phyloP scores from a whole-genome alignment of 352 stramenopile genomes.

The Globisporangium takayamanum region DNA sequence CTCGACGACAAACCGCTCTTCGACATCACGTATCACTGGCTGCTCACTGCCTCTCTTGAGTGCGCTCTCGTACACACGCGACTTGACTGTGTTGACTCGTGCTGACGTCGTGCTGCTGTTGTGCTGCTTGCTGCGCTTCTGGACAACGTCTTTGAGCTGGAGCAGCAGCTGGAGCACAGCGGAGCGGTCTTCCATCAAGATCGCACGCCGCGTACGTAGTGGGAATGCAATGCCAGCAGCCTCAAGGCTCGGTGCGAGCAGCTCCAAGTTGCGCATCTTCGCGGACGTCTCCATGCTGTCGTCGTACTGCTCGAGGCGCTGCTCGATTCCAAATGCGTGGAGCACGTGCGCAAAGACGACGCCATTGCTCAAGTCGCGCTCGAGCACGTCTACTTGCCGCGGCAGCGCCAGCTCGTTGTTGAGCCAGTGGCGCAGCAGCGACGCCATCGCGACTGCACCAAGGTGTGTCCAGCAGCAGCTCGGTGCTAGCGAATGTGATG shows the following conservation, averaged over 20 bases:
- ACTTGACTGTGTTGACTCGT: neutral
- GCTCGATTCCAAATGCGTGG: constrained; percentile 38
- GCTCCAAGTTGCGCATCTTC: constrained; percentile 62
- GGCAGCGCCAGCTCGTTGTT: constrained; percentile 54
- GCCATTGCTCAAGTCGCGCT: constrained; percentile 62
- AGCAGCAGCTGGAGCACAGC: constrained; percentile 51
- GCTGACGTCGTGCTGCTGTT: neutral
- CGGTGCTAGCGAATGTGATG: too few species aligned
- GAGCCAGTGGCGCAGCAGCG: constrained; percentile 56
- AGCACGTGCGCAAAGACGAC: constrained; percentile 62
- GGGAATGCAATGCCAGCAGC: constrained; percentile 33
- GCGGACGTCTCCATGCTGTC: constrained; percentile 24
- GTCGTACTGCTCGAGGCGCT: constrained; percentile 38
- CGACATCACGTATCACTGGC: constrained; percentile 28
- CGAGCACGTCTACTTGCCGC: constrained; percentile 38
- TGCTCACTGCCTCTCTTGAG: neutral
- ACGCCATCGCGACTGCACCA: constrained; percentile 28
- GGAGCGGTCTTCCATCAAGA: constrained; percentile 64
- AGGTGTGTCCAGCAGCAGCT: neutral
- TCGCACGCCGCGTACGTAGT: constrained; percentile 31
- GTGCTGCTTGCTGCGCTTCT: constrained; percentile 18
- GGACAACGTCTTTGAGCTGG: constrained; percentile 49
- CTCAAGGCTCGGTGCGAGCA: constrained; percentile 33
- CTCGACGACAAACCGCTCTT: constrained; percentile 47
- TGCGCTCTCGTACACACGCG: constrained; percentile 3